Evolutionary conservation across 768 basidiomycete genomes (phyloP).

Genomic region (Boletus rufocinnamomeus): DNA sequence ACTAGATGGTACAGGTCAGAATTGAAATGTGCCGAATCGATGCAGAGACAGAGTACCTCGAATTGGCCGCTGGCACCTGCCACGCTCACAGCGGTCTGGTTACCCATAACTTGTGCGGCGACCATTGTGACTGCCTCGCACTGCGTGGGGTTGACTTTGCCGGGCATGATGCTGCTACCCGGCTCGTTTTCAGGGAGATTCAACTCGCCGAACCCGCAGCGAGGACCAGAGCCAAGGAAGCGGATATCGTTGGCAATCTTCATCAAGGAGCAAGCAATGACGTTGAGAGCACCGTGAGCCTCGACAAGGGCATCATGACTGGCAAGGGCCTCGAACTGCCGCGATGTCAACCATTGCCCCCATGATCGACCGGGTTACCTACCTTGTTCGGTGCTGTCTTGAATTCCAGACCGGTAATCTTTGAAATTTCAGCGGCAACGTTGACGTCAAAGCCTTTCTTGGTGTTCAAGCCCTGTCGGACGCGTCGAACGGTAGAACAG

Average conservation of each 20-base stretch:
- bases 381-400: slow-evolving; percentile 98
- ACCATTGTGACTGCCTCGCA: slow-evolving; percentile 99
- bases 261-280: slow-evolving; percentile 95
- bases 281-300: slow-evolving; percentile 95
- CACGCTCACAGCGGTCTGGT: slow-evolving; percentile 89
- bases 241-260: slow-evolving; percentile 99
- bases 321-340: slow-evolving; percentile 94
- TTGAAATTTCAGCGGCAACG: slow-evolving; percentile 88
- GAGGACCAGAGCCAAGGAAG: slow-evolving; percentile 95
- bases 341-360: slow-evolving; percentile 7
- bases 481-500: slow-evolving; percentile 10
- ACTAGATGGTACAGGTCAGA: slow-evolving; percentile 42
- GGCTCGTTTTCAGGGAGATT: slow-evolving; percentile 97
- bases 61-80: slow-evolving; percentile 97
- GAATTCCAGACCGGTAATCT: slow-evolving; percentile 88
- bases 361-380: slow-evolving; percentile 14
- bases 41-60: slow-evolving; percentile 60
- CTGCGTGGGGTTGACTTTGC: slow-evolving; percentile 99
- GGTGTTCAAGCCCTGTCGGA: slow-evolving; percentile 87
- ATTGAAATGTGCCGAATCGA: slow-evolving; percentile 7
- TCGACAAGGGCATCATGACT: slow-evolving; percentile 98
- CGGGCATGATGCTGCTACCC: slow-evolving; percentile 99
- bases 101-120: slow-evolving; percentile 97
- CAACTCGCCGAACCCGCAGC: slow-evolving; percentile 95
- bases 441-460: slow-evolving; percentile 95